Evolutionary conservation across 2,329 filamentous ascomycete species (phyloP), one percentile per base, ranked within the genome.

Genomic region (Paradendryphiella salina): DNA sequence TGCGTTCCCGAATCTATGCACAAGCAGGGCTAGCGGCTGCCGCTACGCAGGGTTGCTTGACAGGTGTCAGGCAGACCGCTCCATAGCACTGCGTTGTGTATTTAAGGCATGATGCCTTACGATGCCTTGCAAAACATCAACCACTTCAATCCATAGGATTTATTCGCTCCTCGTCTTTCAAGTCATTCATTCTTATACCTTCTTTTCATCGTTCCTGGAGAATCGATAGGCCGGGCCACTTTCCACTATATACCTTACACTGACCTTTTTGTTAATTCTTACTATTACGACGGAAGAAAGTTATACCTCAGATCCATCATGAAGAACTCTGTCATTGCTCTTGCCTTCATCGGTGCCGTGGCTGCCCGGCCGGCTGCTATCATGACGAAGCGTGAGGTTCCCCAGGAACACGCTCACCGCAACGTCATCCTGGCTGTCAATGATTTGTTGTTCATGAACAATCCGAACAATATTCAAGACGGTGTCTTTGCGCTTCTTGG

Each of bases 351-450:
- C 17, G 60, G 67, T 44, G 64, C 66, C 31, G 70, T 60, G 15
- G 47, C 57, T 38, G 70, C 69, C 28, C 64, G 50, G 39, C 70
- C 70, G 5, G 54, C 59, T 37, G 41, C 61, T 18, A 50, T 54
- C 29, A 46, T 63, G 38, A 54, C 28, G 26, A 67, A 67, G 64
- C 79, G 80, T 59, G 79, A 84, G 64, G 80, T 83, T 50, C 81
- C 81, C 20, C 80, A 83, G 63, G 81, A 84, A 57, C 80, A 83
- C 61, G 79, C 80, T 9, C 81, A 84, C 67, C 69, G 77, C 49
- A 74, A 76, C 57, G 75, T 81, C 63, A 66, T 83, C 39, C 65
- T 67, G 23, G 74, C 73, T 37, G 77, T 80, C 54, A 72, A 76
- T 55, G 68, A 67, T 17, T 71, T 76, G 45, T 64, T 84, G 28